Conservation (phyloP, 2,329 filamentous ascomycete genomes). For the Aaosphaeria pasadenensis region DNA sequence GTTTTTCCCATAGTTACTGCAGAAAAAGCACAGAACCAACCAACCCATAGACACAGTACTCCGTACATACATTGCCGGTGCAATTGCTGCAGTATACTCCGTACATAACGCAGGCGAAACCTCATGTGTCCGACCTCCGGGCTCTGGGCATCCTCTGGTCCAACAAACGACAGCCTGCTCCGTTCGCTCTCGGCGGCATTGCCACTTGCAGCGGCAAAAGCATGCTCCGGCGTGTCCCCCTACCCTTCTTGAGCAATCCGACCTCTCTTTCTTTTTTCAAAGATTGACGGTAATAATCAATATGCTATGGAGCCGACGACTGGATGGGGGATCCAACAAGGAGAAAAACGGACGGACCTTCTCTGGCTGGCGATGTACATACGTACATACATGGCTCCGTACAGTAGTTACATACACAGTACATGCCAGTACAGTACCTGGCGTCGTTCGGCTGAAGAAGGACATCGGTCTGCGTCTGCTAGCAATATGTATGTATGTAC, state of each 20-base stretch:
- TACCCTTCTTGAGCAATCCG: constrained; percentile 6
- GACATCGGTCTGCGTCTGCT: constrained; percentile 27
- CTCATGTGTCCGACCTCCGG: neutral
- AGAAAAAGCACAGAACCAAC: too few relatives aligned
- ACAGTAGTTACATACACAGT: too few relatives aligned
- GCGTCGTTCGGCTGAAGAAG: constrained; percentile 28
- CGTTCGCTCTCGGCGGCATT: constrained; percentile 18
- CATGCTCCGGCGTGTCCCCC: constrained; percentile 3
- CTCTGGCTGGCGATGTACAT: constrained; percentile 14
- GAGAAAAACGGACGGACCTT: neutral
- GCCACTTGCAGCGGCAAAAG: constrained; percentile 17
- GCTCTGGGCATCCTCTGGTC: neutral
- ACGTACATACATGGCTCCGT: too few relatives aligned
- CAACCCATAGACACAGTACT: too few relatives aligned
- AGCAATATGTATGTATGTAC: constrained; percentile 11
- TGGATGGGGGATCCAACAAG: constrained; percentile 4
- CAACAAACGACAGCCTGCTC: neutral
- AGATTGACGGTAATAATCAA: constrained; percentile 25
- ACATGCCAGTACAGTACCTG: constrained; percentile 12
- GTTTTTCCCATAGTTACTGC: too few relatives aligned
- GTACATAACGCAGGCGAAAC: too few relatives aligned
- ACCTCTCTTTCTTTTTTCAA: constrained; percentile 10
- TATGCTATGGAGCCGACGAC: constrained; percentile 21
- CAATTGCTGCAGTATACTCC: too few relatives aligned
- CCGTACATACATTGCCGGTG: too few relatives aligned